Base-by-base conservation (phyloP, 306 rosid species). In the Trifolium dubium region DNA sequence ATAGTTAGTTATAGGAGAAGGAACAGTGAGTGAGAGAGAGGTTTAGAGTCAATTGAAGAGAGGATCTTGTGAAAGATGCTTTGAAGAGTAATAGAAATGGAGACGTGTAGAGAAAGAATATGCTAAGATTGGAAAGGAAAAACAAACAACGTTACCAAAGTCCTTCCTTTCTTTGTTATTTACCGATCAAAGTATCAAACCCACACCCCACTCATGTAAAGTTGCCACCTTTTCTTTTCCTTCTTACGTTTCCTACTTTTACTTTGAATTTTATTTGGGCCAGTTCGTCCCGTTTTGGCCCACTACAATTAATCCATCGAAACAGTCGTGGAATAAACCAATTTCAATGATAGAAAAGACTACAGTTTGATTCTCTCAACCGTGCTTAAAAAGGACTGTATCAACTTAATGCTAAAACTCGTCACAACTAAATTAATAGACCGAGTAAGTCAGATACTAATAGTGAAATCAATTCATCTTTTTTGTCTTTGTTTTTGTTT, bases 91-190 rank as follows among this genome's bases (percentile, higher is more conserved):
- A 2, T 43, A 40, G 4, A 30, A 58, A 80, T 13, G 34, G 64
- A 73, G 75, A 74, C 83, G 85, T 84, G 64, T 43, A 15, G 5
- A 12, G 40, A 53, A 78, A 50, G 74, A 76, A 82, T 71, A 79
- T 71, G 80, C 82, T 51, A 32, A 19, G 41, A 43, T 28, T 12
- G 65, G 81, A 79, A 75, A 17, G 67, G 67, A 47, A 67, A 77
- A 60, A 60, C 17, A 56, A 64, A 37, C 78, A 34, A 34, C n/a
- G n/a, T n/a, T n/a, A n/a, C 23, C 13, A 59, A 58, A 39, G 23
- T 37, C 55, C 30, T 43, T 34, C 47, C 17, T 56, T 34, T 10
- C 8, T 62, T 34, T 61, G 55, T 17, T 39, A 28, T 59, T 18
- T 3, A 12, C 64, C 71, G n/a, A 71, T 64, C 59, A 64, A 64